phyloP scores from a whole-genome alignment of 805 yeast genomes.

The Isabelozyma pseudorhagii region DNA sequence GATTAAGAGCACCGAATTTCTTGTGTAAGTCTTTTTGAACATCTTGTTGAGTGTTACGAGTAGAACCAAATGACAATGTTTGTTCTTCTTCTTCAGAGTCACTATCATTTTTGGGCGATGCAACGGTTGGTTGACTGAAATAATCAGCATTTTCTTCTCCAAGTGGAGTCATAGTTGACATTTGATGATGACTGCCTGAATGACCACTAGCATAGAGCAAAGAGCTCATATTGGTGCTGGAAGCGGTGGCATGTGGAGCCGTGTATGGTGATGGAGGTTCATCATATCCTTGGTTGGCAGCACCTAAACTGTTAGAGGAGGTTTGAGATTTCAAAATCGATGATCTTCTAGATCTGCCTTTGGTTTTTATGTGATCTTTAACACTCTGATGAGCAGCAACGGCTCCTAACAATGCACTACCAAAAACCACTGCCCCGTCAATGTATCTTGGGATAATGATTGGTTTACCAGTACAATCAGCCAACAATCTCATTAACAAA shows the following conservation, averaged over 20 bases:
- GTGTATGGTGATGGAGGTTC: conserved; percentile 67
- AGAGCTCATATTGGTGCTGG: conserved; percentile 54
- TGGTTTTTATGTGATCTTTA: conserved; percentile 27
- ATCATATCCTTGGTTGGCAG: conserved; percentile 11
- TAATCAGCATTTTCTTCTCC: conserved; percentile 37
- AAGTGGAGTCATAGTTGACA: conserved; percentile 36
- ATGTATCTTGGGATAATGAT: conserved; percentile 90
- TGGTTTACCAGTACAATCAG: conserved; percentile 90
- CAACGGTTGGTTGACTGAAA: conserved; percentile 28
- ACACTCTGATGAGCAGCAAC: conserved; percentile 76
- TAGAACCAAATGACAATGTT: conserved; percentile 59
- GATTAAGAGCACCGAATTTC: conserved; percentile 12
- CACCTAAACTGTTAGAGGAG: conserved; percentile 15
- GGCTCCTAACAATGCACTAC: conserved; percentile 93
- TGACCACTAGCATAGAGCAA: conserved; percentile 39
- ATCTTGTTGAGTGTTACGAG: conserved; percentile 51
- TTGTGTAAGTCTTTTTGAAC: conserved; percentile 43
- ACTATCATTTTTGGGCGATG: conserved; percentile 19
- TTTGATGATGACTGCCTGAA: conserved; percentile 25
- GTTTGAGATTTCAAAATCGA: conserved; percentile 26
- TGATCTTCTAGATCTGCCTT: conserved; percentile 35
- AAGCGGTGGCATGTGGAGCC: conserved; percentile 76
- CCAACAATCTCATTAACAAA: conserved; percentile 80
- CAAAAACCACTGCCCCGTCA: conserved; percentile 96
- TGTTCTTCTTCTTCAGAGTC: conserved; percentile 47